Base-by-base conservation (phyloP, 768 basidiomycete genomes). In the Obba rivulosa region DNA sequence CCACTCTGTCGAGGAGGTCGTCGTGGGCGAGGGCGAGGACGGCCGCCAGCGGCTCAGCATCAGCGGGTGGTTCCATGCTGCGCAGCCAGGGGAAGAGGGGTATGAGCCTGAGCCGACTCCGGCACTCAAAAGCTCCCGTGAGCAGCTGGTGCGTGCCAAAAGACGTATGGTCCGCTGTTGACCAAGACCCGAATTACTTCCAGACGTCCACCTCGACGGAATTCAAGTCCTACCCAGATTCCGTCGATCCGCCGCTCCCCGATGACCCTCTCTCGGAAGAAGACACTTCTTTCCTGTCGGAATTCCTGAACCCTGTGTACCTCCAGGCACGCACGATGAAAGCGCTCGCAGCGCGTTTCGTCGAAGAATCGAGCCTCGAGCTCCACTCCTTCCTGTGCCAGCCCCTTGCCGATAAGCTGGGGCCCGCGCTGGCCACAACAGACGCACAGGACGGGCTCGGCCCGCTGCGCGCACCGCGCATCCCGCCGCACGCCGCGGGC, bases 31-130 rank as follows among this genome's bases (percentile, higher is more conserved):
- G 41, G 76, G 73, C 41, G 80, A 81, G 53, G 86, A 87, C 38
- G 85, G 84, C 0, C 68, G 81, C 38, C 77, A 85, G 57, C 73
- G 95, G 31, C 67, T 97, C 57, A 92, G 88, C 55, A 88, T 97
- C 58, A 92, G 88, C 57, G 95, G 95, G 7, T 98, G 95, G 95
- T 98, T 97, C 70, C 95, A 98, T 62, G 82, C 85, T 20, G 85
- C 92, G 0, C 83, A 95, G 60, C 83, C 87, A 54, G 92, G 89
- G 10, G 95, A 98, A 64, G 87, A 92, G 34, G 93, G 90, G 0
- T 92, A 90, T 59, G 73, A 79, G 41, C 68, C 73, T 0, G 81
- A 83, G 38, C 51, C 67, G 11, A 65, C 14, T 60, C 66, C 34
- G 65, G 73, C 77, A 43, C 56, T 75, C 25, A 86, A 88, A 66